Percentiles rank a stretch among this genome's conserved stretches.
These are phyloP conservation scores for Botryotinia narcissicola DNA, from an alignment of 2,329 filamentous ascomycete species.

Conservation along the genomic window DNA sequence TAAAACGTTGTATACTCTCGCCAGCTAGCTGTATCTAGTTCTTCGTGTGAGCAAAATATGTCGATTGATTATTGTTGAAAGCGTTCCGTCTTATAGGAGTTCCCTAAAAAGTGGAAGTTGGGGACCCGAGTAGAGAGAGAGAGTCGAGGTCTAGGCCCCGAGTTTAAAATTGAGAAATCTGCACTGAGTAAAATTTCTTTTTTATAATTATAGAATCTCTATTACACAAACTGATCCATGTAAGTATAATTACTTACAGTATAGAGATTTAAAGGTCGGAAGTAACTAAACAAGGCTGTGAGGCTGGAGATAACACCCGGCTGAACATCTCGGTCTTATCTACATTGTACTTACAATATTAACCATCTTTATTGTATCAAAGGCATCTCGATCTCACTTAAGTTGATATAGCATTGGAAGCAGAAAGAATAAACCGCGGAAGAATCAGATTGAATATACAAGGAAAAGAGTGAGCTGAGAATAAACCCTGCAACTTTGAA, in stretches of 20 bases:
- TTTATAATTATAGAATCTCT: background rate
- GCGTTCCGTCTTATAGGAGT: background rate
- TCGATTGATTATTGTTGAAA: background rate
- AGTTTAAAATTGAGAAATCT: background rate
- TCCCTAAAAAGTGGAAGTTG: background rate
- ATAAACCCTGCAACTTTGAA: background rate
- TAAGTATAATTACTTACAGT: background rate
- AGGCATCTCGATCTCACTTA: too few relatives aligned
- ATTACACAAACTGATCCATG: background rate
- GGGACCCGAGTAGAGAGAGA: background rate
- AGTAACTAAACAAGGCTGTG: background rate
- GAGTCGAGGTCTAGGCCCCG: background rate
- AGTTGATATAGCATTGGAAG: background rate
- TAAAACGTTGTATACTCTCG: background rate
- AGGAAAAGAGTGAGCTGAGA: too few relatives aligned
- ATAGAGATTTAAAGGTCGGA: background rate
- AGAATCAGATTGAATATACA: background rate
- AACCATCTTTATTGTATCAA: background rate
- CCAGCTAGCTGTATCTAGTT: background rate
- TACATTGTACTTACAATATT: background rate
- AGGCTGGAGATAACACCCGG: background rate
- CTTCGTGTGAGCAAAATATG: background rate
- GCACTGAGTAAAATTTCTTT: background rate
- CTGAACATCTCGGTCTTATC: background rate
- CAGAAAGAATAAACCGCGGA: background rate